A percentile compares a stretch with the other conserved stretches of the same genome.
These are phyloP conservation scores for Penicillium griseofulvum DNA, from an alignment of 2,329 filamentous ascomycete genomes.

Conservation along the genomic window DNA sequence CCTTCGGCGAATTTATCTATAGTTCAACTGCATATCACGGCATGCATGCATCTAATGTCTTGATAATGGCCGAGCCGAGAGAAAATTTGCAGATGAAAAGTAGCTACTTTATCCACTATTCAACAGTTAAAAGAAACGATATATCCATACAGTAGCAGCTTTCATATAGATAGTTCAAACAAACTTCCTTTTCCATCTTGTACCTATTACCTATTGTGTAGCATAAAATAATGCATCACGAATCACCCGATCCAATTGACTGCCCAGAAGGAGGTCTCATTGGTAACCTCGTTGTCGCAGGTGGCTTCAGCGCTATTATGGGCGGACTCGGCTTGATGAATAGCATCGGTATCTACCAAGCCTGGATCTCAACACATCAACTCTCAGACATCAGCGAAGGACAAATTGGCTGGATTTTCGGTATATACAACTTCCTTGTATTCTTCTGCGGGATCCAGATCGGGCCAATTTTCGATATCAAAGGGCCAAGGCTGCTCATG, in stretches of 20 bases:
- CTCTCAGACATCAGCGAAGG: slow-evolving; percentile 31
- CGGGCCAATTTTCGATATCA: slow-evolving; percentile 41
- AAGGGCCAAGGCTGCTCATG: slow-evolving; percentile 28
- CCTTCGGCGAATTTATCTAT: slow-evolving; percentile 1
- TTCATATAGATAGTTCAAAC: neutral
- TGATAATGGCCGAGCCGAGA: neutral
- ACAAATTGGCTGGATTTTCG: slow-evolving; percentile 44
- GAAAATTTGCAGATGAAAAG: neutral
- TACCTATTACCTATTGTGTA: neutral
- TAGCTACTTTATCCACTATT: neutral
- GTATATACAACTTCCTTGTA: slow-evolving; percentile 41
- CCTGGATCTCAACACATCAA: slow-evolving; percentile 40
- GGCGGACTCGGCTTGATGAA: slow-evolving; percentile 44
- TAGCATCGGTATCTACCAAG: slow-evolving; percentile 40
- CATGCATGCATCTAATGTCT: neutral
- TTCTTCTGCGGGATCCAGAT: slow-evolving; percentile 33
- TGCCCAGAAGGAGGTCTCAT: slow-evolving; percentile 44
- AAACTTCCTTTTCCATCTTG: neutral
- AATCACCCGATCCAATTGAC: slow-evolving; percentile 10
- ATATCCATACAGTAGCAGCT: neutral
- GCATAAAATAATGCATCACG: slow-evolving; percentile 12
- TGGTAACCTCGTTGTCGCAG: slow-evolving; percentile 46
- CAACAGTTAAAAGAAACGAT: neutral
- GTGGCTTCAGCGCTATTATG: slow-evolving; percentile 43
- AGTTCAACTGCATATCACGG: neutral